A percentile compares a stretch with the other conserved stretches of the same genome.
These are phyloP conservation scores for Syzygium syzygioides DNA, from an alignment of 441 rosid species.

Conservation along the genomic window DNA sequence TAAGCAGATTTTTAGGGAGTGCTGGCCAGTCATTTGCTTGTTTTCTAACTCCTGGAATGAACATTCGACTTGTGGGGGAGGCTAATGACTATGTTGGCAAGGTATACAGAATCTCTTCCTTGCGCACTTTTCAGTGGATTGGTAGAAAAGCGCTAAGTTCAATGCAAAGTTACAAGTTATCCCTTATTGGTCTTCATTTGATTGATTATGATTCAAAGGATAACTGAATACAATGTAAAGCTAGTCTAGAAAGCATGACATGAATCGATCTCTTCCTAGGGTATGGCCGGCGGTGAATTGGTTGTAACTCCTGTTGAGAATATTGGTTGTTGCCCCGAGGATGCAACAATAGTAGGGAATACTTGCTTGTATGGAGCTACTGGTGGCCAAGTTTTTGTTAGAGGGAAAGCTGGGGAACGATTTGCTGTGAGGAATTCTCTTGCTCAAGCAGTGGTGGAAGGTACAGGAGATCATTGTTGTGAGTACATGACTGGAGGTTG, in stretches of 20 bases:
- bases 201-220: neutral
- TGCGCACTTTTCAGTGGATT: neutral
- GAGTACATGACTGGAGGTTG: conserved; percentile 99
- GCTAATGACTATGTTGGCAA: conserved; percentile 96
- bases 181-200: neutral
- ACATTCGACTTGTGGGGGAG: conserved; percentile 83
- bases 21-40: conserved; percentile 99
- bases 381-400: conserved; percentile 86
- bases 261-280: conserved; percentile 34
- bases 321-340: conserved; percentile 78
- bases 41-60: conserved; percentile 97
- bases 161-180: neutral
- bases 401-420: conserved; percentile 96
- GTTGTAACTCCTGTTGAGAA: conserved; percentile 70
- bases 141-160: neutral
- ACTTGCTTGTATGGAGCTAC: conserved; percentile 98
- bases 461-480: conserved; percentile 92
- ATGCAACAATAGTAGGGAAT: conserved; percentile 89
- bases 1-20: conserved; percentile 74
- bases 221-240: neutral
- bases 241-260: conserved; percentile 13
- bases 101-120: conserved; percentile 36
- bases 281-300: conserved; percentile 98
- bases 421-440: conserved; percentile 98
- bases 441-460: conserved; percentile 95